Conservation (phyloP, 805 yeast genomes). For the Myxozyma kluyveri region DNA sequence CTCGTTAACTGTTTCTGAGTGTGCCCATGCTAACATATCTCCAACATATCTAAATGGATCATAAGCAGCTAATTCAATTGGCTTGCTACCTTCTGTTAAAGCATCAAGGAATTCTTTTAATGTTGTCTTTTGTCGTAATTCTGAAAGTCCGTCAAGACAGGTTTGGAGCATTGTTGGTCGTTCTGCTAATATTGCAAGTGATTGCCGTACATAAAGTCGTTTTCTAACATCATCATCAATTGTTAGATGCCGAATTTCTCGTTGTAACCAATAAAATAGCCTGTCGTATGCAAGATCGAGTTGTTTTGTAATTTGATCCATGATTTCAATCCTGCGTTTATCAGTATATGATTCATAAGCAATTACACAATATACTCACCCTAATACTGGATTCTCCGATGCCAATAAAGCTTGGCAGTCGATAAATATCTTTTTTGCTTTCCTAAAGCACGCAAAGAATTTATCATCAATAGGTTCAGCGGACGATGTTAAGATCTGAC, state of each 20-base stretch:
- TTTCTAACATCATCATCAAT: slow-evolving; percentile 28
- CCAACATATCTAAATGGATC: slow-evolving; percentile 83
- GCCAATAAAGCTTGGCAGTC: slow-evolving; percentile 70
- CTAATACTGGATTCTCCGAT: slow-evolving; percentile 49
- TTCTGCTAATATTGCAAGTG: slow-evolving; percentile 36
- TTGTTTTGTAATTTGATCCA: slow-evolving; percentile 54
- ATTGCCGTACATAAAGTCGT: slow-evolving; percentile 28
- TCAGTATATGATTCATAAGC: background rate
- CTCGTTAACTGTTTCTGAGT: slow-evolving; percentile 82
- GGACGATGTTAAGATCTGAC: slow-evolving; percentile 48
- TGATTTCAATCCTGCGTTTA: slow-evolving; percentile 45
- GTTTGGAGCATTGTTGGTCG: slow-evolving; percentile 49
- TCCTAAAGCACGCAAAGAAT: slow-evolving; percentile 59
- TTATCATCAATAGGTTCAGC: slow-evolving; percentile 43
- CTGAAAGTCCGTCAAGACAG: slow-evolving; percentile 61
- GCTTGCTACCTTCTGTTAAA: slow-evolving; percentile 40
- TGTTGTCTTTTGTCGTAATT: slow-evolving; percentile 62
- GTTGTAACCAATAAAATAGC: slow-evolving; percentile 46
- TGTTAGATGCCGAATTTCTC: slow-evolving; percentile 29
- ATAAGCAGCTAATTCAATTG: slow-evolving; percentile 64
- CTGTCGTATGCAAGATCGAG: slow-evolving; percentile 56
- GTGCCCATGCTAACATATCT: slow-evolving; percentile 83
- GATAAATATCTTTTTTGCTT: slow-evolving; percentile 61
- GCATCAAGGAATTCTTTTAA: slow-evolving; percentile 61
- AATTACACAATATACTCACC: slow-evolving; percentile 24